Evolutionary conservation across 2,329 filamentous ascomycete genomes (phyloP).

Genomic region (Alternaria ventricosa): DNA sequence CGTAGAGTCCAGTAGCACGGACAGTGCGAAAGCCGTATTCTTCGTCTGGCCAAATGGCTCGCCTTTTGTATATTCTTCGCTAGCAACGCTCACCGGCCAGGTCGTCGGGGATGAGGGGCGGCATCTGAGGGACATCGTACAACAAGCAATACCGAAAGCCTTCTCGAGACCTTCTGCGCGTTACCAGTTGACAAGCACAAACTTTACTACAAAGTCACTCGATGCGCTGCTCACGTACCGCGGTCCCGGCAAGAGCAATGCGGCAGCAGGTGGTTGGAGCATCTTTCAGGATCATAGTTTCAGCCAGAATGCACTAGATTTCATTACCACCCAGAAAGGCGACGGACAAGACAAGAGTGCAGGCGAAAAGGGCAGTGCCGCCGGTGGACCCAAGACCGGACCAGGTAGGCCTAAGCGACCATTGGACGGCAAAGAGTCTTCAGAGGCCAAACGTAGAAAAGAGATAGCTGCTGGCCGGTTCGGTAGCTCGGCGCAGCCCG

Average conservation of each 20-base stretch:
- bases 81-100: constrained; percentile 51
- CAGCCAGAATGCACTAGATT: constrained; percentile 60
- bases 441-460: constrained; percentile 63
- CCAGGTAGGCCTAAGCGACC: constrained; percentile 38
- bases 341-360: constrained; percentile 24
- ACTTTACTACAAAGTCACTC: constrained; percentile 74
- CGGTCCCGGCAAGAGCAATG: constrained; percentile 73
- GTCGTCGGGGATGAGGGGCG: constrained; percentile 47
- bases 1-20: constrained; percentile 48
- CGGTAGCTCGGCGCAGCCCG: constrained; percentile 58
- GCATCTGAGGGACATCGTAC: constrained; percentile 72
- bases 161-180: constrained; percentile 76
- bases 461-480: constrained; percentile 73
- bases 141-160: constrained; percentile 82
- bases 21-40: constrained; percentile 75
- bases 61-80: constrained; percentile 73
- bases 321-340: constrained; percentile 39
- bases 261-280: constrained; percentile 78
- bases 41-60: constrained; percentile 83
- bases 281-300: constrained; percentile 72
- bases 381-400: constrained; percentile 25
- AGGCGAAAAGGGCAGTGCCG: constrained; percentile 19
- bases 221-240: constrained; percentile 71
- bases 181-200: constrained; percentile 72
- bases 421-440: constrained; percentile 33